Evolutionary conservation across 2,329 filamentous ascomycete species (phyloP).

Genomic region (Trichoderma polysporum): DNA sequence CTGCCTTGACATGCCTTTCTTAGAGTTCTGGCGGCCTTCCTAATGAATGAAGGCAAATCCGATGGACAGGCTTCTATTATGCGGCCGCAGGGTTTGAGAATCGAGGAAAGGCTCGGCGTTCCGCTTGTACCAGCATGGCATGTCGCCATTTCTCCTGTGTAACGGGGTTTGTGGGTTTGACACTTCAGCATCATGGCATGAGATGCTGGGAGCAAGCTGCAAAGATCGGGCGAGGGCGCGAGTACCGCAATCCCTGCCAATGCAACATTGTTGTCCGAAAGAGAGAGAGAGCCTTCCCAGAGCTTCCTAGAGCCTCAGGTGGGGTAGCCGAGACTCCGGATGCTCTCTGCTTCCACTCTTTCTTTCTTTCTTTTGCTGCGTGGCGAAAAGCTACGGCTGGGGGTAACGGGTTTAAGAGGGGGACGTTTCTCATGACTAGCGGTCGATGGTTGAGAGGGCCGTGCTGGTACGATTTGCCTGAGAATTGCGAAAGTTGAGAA

Average conservation of each 20-base stretch:
- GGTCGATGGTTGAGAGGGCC: not conserved
- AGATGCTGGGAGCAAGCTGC: not conserved
- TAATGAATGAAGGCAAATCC: not conserved
- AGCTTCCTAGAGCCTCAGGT: not conserved
- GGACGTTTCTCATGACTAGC: not conserved
- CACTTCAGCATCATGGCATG: not conserved
- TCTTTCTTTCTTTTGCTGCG: not conserved
- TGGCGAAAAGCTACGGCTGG: not conserved
- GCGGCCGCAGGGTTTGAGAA: not conserved
- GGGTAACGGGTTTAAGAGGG: not conserved
- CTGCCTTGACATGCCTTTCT: not conserved
- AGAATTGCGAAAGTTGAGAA: not conserved
- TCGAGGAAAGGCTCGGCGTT: not conserved
- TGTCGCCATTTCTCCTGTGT: not conserved
- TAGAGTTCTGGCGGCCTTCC: not conserved
- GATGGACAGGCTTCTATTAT: not conserved
- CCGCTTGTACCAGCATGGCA: not conserved
- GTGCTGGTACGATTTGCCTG: not conserved
- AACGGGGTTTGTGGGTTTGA: not conserved
- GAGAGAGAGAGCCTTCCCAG: not conserved
- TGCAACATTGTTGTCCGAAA: not conserved
- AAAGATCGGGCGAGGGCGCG: not conserved
- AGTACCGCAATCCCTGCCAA: slow-evolving; percentile 2
- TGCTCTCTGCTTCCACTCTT: not conserved
- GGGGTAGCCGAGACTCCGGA: not conserved